Conservation (phyloP, 169 alveolate species). For the Eimeria acervulina region DNA sequence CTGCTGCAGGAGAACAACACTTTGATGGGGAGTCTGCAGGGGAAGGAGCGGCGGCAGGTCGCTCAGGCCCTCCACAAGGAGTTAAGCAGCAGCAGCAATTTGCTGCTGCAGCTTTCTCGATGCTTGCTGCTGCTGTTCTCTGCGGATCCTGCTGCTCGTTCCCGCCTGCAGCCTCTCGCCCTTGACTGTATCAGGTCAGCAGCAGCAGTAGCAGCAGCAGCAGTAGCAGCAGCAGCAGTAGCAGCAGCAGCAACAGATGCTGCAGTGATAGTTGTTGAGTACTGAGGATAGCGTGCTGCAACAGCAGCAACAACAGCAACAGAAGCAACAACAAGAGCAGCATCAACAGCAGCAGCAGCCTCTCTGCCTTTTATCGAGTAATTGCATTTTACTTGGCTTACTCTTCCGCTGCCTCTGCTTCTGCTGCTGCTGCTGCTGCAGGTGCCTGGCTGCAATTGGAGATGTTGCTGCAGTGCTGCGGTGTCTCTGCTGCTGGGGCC, state of each 20-base stretch:
- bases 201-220: conserved; percentile 42
- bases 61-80: conserved; percentile 28
- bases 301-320: conserved; percentile 1
- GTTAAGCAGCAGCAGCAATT: not conserved
- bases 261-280: not conserved
- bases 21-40: not conserved
- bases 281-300: not conserved
- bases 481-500: conserved; percentile 58
- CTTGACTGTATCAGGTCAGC: conserved; percentile 34
- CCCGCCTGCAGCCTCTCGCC: conserved; percentile 42
- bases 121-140: conserved; percentile 41
- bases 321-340: not conserved
- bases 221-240: conserved; percentile 39
- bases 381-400: not conserved
- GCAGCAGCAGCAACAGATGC: conserved; percentile 20
- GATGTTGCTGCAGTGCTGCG: conserved; percentile 59
- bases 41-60: conserved; percentile 36
- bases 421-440: not conserved
- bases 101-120: conserved; percentile 28
- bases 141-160: conserved; percentile 5
- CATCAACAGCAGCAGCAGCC: conserved; percentile 3
- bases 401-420: too few relatives aligned
- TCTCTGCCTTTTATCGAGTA: not conserved
- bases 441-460: conserved; percentile 47
- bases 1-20: conserved; percentile 39